Conservation (phyloP, 2,329 filamentous ascomycete species). For the Pseudofabraea citricarpa region DNA sequence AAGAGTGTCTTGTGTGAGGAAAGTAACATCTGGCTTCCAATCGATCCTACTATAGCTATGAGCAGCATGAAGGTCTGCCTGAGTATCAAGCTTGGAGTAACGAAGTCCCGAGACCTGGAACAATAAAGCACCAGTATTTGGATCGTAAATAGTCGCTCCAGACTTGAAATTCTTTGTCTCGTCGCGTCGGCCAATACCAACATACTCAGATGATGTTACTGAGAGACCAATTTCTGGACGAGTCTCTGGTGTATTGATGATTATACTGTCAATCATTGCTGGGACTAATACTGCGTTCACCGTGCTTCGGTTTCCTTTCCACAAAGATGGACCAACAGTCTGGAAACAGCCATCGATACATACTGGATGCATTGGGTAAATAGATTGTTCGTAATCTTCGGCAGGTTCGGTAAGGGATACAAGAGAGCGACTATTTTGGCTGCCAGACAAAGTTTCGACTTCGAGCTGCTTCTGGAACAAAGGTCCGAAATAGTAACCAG, state of each 20-base stretch:
- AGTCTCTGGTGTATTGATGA: slow-evolving; percentile 7
- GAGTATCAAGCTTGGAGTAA: slow-evolving; percentile 13
- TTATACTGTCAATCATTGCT: slow-evolving; percentile 18
- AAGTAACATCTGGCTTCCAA: slow-evolving; percentile 16
- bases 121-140: slow-evolving; percentile 5
- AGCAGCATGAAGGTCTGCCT: neutral
- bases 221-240: slow-evolving; percentile 1
- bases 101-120: slow-evolving; percentile 13
- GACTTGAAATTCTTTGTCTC: slow-evolving; percentile 12
- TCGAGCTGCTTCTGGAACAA: slow-evolving; percentile 1
- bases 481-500: slow-evolving; percentile 2
- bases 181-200: slow-evolving; percentile 14
- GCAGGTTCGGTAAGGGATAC: slow-evolving; percentile 12
- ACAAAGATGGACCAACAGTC: slow-evolving; percentile 12
- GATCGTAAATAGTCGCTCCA: slow-evolving; percentile 10
- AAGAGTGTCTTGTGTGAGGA: slow-evolving; percentile 6
- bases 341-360: slow-evolving; percentile 23
- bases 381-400: slow-evolving; percentile 19
- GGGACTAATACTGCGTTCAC: slow-evolving; percentile 13
- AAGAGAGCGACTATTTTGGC: slow-evolving; percentile 1
- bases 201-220: slow-evolving; percentile 5
- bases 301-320: slow-evolving; percentile 9
- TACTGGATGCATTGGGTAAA: slow-evolving; percentile 26
- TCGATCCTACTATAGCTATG: slow-evolving; percentile 11
- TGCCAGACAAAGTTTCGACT: slow-evolving; percentile 1